These are phyloP conservation scores for Scalesia atractyloides DNA, from an alignment of 129 eudicot genomes.

Conservation along the genomic window DNA sequence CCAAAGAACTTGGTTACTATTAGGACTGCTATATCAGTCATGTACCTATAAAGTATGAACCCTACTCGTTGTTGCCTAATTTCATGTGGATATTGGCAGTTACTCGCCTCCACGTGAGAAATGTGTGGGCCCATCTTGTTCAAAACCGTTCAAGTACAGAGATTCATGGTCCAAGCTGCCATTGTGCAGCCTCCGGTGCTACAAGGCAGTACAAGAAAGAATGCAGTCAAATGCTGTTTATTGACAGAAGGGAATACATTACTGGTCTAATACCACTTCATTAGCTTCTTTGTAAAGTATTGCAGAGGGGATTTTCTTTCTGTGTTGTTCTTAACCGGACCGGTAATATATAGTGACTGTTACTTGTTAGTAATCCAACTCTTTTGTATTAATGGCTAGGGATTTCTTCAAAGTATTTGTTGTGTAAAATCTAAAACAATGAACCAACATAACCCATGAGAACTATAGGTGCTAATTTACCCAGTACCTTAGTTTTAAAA, in stretches of 20 bases:
- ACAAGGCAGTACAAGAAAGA: conserved; percentile 69
- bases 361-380: background rate
- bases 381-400: background rate
- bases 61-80: background rate
- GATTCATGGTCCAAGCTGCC: conserved; percentile 77
- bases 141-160: conserved; percentile 71
- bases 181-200: conserved; percentile 81
- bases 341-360: background rate
- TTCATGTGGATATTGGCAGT: conserved; percentile 44
- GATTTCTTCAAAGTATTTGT: no score
- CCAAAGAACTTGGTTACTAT: no score
- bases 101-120: conserved; percentile 91
- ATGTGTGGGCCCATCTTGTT: conserved; percentile 81
- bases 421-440: no score
- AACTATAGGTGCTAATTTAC: no score
- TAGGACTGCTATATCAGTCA: no score
- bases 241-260: conserved; percentile 13
- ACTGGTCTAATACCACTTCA: conserved; percentile 1
- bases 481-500: no score
- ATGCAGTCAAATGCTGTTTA: conserved; percentile 47
- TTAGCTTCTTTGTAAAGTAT: background rate
- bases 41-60: background rate
- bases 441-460: no score
- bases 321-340: background rate
- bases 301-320: background rate